Evolutionary conservation across 371 early-diverging fungal genomes (phyloP).

Genomic region (Mucor velutinosus): DNA sequence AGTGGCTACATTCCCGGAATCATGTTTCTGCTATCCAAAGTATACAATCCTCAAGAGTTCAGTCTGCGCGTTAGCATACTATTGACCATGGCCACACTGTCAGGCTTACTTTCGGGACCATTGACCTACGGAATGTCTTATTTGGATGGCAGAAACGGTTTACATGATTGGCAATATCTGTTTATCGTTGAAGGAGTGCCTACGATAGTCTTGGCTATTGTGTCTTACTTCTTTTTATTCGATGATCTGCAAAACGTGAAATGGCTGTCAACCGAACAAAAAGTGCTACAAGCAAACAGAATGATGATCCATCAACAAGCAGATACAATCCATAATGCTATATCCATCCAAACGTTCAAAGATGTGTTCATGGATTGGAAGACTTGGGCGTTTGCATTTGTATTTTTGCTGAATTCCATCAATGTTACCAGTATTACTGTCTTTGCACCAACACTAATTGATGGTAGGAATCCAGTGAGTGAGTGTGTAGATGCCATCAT

Average conservation of each 20-base stretch:
- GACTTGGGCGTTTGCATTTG: conserved; percentile 26
- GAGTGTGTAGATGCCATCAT: conserved; percentile 33
- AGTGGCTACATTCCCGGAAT: conserved; percentile 43
- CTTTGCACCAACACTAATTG: conserved; percentile 30
- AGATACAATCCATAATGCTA: not conserved
- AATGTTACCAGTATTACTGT: conserved; percentile 22
- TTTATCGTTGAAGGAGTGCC: conserved; percentile 35
- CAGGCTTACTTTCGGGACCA: conserved; percentile 35
- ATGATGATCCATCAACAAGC: conserved; percentile 14
- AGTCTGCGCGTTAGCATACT: conserved; percentile 29
- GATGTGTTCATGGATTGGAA: conserved; percentile 41
- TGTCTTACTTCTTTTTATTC: conserved; percentile 29
- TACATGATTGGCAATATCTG: conserved; percentile 43
- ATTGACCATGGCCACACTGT: conserved; percentile 28
- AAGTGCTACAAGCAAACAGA: conserved; percentile 20
- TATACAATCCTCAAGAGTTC: conserved; percentile 32
- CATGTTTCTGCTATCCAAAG: conserved; percentile 27
- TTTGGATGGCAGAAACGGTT: conserved; percentile 27
- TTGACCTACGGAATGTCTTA: conserved; percentile 25
- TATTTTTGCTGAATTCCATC: conserved; percentile 25
- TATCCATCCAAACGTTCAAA: conserved; percentile 48
- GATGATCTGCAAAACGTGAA: conserved; percentile 26
- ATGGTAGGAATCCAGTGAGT: conserved; percentile 23
- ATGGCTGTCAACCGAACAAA: conserved; percentile 40
- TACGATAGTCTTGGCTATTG: conserved; percentile 21